A percentile compares a stretch with the other conserved stretches of the same genome.
Evolutionary conservation across 164 flowering plant genomes (phyloP).

Genomic region (Aristolochia fimbriata): DNA sequence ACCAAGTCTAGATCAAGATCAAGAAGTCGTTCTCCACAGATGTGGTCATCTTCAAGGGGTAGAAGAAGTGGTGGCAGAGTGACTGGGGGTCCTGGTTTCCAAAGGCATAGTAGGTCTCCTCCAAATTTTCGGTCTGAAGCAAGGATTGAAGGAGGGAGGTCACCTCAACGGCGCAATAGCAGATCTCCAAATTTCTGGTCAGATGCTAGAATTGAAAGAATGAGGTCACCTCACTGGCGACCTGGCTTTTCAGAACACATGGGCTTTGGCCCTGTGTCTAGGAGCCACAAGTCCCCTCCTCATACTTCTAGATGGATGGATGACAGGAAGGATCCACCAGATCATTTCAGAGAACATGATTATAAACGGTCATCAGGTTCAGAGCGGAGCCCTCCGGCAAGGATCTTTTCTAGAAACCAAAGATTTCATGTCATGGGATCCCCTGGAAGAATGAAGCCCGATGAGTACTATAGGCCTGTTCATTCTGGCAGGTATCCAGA

Average conservation of each 20-base stretch:
- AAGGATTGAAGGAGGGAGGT: conserved; percentile 24
- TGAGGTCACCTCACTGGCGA: conserved; percentile 27
- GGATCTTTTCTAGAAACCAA: conserved; percentile 16
- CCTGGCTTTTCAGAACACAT: conserved; percentile 21
- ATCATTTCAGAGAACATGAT: conserved; percentile 25
- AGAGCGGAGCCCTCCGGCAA: conserved; percentile 30
- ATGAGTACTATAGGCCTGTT: conserved; percentile 26
- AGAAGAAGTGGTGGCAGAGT: conserved; percentile 13
- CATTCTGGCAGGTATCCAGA: conserved; percentile 31
- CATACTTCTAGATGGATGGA: conserved; percentile 26
- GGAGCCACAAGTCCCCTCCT: conserved; percentile 26
- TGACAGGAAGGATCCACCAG: conserved; percentile 19
- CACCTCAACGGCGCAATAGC: conserved; percentile 23
- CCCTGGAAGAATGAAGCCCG: conserved; percentile 25
- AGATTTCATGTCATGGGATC: conserved; percentile 25
- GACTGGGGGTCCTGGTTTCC: conserved; percentile 10
- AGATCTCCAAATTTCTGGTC: conserved; percentile 29
- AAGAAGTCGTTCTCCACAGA: conserved; percentile 36
- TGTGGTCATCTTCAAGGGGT: conserved; percentile 27
- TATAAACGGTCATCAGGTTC: conserved; percentile 17
- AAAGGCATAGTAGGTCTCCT: conserved; percentile 29
- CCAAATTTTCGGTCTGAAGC: conserved; percentile 33
- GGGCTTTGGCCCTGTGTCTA: conserved; percentile 19
- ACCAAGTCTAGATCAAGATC: conserved; percentile 41
- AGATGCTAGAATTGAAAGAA: conserved; percentile 21